Percentiles rank a stretch among this genome's conserved stretches.
Evolutionary conservation across 179 eudicot genomes (phyloP).

Genomic region (Spinacia oleracea): DNA sequence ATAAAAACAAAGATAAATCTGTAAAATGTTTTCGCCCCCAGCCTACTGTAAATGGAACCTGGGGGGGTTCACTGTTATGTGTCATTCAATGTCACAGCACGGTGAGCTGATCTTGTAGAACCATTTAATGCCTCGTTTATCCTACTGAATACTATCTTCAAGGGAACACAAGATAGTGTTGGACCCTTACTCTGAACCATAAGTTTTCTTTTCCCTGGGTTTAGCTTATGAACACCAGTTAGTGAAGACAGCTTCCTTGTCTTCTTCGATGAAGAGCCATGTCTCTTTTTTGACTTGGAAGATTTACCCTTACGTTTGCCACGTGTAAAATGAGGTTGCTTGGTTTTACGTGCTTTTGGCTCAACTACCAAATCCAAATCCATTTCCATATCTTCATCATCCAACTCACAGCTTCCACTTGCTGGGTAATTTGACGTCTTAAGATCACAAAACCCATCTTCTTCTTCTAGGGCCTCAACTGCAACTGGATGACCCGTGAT

Average conservation of each 20-base stretch:
- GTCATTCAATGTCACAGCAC: conserved; percentile 15
- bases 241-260: conserved; percentile 68
- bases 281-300: conserved; percentile 44
- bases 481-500: conserved; percentile 74
- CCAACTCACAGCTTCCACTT: conserved; percentile 32
- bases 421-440: conserved; percentile 31
- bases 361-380: conserved; percentile 20
- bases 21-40: conserved; percentile 23
- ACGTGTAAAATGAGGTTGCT: conserved; percentile 31
- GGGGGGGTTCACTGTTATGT: conserved; percentile 28
- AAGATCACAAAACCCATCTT: conserved; percentile 57
- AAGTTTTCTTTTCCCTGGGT: conserved; percentile 34
- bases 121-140: conserved; percentile 65
- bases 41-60: conserved; percentile 22
- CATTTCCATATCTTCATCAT: conserved; percentile 33
- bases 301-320: conserved; percentile 29
- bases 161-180: conserved; percentile 68
- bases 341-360: conserved; percentile 31
- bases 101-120: conserved; percentile 36
- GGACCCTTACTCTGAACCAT: conserved; percentile 52
- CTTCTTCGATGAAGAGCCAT: conserved; percentile 56
- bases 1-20: conserved; percentile 7
- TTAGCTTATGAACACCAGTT: conserved; percentile 41
- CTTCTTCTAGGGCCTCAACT: conserved; percentile 67
- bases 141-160: conserved; percentile 81